Percentiles rank a stretch among this genome's conserved stretches.
Evolutionary conservation across 495 filamentous ascomycete genomes (phyloP).

Genomic region (Tuber brumale): DNA sequence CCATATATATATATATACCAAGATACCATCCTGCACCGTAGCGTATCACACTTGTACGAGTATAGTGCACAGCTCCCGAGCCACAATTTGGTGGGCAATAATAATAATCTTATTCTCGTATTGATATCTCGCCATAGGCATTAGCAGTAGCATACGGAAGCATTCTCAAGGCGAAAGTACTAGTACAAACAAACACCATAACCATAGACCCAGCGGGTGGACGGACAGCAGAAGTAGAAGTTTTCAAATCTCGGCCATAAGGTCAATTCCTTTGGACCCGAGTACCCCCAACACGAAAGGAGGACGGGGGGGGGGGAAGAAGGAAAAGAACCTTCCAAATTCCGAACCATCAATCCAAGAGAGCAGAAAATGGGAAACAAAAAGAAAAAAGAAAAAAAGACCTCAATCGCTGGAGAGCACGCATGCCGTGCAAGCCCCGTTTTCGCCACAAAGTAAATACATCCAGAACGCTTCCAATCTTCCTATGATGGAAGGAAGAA

Average conservation of each 20-base stretch:
- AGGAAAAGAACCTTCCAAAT: not conserved
- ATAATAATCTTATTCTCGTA: not conserved
- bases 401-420: not conserved
- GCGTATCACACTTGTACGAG: not conserved
- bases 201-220: not conserved
- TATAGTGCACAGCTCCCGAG: not conserved
- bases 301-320: not conserved
- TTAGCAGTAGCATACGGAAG: not conserved
- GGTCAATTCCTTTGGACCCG: not conserved
- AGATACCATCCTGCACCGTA: not conserved
- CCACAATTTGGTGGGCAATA: not conserved
- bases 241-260: not conserved
- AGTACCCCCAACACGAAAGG: not conserved
- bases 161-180: not conserved
- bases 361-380: too few relatives aligned
- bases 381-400: not conserved
- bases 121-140: not conserved
- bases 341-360: not conserved
- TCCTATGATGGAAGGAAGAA: too few relatives aligned
- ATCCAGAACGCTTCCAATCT: not conserved
- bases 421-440: not conserved
- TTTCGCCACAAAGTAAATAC: not conserved
- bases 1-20: not conserved
- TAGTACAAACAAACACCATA: not conserved
- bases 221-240: not conserved